Percentiles rank a stretch among this genome's conserved stretches.
phyloP scores from a whole-genome alignment of 306 rosid species.

The Mucuna pruriens region DNA sequence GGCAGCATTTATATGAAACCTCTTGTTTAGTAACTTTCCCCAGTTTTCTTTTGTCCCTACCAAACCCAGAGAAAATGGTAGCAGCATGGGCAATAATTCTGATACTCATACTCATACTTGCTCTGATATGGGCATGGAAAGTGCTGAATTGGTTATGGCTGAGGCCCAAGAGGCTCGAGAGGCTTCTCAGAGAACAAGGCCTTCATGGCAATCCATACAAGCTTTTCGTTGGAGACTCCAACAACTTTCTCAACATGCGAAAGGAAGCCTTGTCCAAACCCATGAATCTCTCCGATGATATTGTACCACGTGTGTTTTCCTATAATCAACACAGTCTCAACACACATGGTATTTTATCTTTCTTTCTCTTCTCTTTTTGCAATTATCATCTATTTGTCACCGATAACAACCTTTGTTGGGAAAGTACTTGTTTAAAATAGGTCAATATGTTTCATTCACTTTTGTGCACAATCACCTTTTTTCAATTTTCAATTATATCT shows the following conservation, averaged over 20 bases:
- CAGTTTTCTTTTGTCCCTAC: too few species aligned
- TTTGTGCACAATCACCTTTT: too few species aligned
- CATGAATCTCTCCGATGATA: conserved; percentile 47
- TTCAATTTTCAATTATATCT: too few species aligned
- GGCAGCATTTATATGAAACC: too few species aligned
- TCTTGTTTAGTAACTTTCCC: too few species aligned
- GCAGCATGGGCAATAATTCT: not conserved
- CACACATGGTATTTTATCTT: conserved; percentile 41
- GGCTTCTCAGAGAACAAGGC: conserved; percentile 53
- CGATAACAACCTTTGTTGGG: too few species aligned
- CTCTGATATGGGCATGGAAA: conserved; percentile 50
- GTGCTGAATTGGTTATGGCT: conserved; percentile 56
- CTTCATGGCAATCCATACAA: conserved; percentile 52
- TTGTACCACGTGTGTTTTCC: conserved; percentile 36
- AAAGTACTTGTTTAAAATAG: too few species aligned
- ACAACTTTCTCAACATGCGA: not conserved
- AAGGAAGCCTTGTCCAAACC: conserved; percentile 47
- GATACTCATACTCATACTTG: not conserved
- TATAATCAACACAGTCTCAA: conserved; percentile 28
- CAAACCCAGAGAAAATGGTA: not conserved
- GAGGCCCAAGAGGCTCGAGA: conserved; percentile 57
- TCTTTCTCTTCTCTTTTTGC: not conserved
- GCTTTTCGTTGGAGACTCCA: conserved; percentile 22
- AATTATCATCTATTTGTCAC: not conserved
- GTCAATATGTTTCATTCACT: too few species aligned